These are phyloP conservation scores for Fusarium musae DNA, from an alignment of 2,329 filamentous ascomycete genomes.

Conservation along the genomic window DNA sequence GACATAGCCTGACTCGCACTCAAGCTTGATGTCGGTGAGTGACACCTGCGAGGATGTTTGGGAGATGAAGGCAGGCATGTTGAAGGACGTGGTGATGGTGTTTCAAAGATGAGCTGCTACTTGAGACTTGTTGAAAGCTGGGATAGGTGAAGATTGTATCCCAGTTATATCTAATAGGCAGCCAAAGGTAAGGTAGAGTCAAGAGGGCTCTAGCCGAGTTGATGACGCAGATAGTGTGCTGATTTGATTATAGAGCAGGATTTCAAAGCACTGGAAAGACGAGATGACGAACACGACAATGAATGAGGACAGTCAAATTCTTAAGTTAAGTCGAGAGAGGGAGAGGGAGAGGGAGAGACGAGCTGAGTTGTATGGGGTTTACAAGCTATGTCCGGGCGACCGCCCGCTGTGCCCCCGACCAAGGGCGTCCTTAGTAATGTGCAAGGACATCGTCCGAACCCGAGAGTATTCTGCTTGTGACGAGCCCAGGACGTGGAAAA, in stretches of 20 bases:
- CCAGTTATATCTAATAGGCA: conserved; percentile 34
- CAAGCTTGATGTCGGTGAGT: conserved; percentile 55
- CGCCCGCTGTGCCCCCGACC: conserved; percentile 41
- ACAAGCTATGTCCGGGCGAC: conserved; percentile 45
- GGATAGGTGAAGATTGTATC: conserved; percentile 23
- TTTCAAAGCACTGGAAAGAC: conserved; percentile 34
- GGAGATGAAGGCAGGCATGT: conserved; percentile 51
- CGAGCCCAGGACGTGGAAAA: conserved; percentile 36
- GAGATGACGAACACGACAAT: conserved; percentile 36
- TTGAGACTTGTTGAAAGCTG: conserved; percentile 39
- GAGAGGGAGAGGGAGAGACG: conserved; percentile 23
- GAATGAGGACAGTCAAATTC: conserved; percentile 42
- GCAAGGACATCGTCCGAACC: conserved; percentile 36
- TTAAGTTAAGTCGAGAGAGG: conserved; percentile 34
- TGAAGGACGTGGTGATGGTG: conserved; percentile 41
- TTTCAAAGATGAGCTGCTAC: conserved; percentile 17
- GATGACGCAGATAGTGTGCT: conserved; percentile 43
- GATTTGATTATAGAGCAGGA: conserved; percentile 33
- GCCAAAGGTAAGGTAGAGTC: conserved; percentile 17
- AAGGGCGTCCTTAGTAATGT: conserved; percentile 44
- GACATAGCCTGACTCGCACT: conserved; percentile 86
- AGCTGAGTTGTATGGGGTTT: conserved; percentile 37
- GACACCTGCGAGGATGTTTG: conserved; percentile 54
- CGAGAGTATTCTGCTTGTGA: conserved; percentile 36
- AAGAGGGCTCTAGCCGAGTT: conserved; percentile 18